These are phyloP conservation scores for Phytophthora syringae DNA, from an alignment of 352 stramenopile genomes.

Conservation along the genomic window DNA sequence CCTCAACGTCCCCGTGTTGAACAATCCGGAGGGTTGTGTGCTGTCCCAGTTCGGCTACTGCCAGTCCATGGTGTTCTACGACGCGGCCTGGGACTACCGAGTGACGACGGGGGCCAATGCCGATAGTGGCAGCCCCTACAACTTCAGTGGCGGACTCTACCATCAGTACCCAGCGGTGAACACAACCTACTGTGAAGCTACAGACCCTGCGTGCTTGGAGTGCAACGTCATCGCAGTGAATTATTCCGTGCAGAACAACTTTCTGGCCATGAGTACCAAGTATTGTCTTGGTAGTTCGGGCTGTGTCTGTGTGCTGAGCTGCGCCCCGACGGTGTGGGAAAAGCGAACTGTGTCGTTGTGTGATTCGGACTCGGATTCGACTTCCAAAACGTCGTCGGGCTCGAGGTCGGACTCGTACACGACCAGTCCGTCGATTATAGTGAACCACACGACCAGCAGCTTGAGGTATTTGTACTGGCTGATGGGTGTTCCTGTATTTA, in stretches of 20 bases:
- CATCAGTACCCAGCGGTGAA: conserved; percentile 56
- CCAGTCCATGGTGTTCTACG: conserved; percentile 56
- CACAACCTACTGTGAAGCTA: conserved; percentile 55
- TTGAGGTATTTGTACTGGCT: conserved; percentile 29
- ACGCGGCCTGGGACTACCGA: conserved; percentile 45
- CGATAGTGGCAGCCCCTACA: conserved; percentile 46
- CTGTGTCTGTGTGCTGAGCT: conserved; percentile 64
- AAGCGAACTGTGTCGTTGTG: conserved; percentile 25
- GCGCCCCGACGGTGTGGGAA: conserved; percentile 41
- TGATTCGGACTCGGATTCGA: conserved; percentile 16
- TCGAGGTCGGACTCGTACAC: conserved; percentile 21
- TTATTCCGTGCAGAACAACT: conserved; percentile 44
- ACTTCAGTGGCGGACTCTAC: conserved; percentile 50
- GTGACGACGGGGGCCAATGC: conserved; percentile 32
- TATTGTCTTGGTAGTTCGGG: conserved; percentile 46
- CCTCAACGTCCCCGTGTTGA: conserved; percentile 45
- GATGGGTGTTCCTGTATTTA: conserved; percentile 17
- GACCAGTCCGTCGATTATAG: conserved; percentile 27
- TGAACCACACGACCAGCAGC: conserved; percentile 14
- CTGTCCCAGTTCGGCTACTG: conserved; percentile 53
- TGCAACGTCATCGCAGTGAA: conserved; percentile 51
- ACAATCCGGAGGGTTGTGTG: conserved; percentile 50
- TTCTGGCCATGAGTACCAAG: conserved; percentile 54
- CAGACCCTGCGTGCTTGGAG: conserved; percentile 46
- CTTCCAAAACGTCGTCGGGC: background rate